Conservation (phyloP, 2,329 filamentous ascomycete genomes). For the Calonectria henricotiae region DNA sequence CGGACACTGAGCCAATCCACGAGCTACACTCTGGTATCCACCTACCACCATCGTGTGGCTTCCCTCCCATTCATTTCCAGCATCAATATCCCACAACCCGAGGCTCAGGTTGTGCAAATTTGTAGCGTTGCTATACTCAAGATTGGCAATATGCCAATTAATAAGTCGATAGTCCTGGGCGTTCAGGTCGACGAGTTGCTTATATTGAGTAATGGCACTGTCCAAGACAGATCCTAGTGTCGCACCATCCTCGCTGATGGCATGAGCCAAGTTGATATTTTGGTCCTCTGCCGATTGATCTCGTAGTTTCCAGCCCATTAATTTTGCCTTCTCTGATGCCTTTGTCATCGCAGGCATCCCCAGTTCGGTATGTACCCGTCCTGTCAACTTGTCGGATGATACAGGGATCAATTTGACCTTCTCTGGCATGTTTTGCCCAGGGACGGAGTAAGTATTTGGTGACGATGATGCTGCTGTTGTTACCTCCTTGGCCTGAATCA, state of each 20-base stretch:
- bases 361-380: conserved; percentile 80
- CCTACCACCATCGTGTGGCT: conserved; percentile 94
- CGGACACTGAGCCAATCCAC: conserved; percentile 86
- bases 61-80: conserved; percentile 97
- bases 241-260: conserved; percentile 76
- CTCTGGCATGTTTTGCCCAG: conserved; percentile 69
- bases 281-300: conserved; percentile 74
- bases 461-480: conserved; percentile 76
- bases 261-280: conserved; percentile 80
- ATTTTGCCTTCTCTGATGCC: conserved; percentile 82
- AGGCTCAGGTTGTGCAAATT: conserved; percentile 91
- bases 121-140: conserved; percentile 97
- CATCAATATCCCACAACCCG: conserved; percentile 95
- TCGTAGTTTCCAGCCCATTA: conserved; percentile 87
- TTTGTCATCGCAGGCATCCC: conserved; percentile 79
- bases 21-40: conserved; percentile 94
- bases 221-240: conserved; percentile 94
- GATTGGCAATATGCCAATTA: conserved; percentile 98
- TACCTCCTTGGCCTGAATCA: conserved; percentile 81
- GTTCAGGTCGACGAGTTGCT: conserved; percentile 84
- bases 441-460: conserved; percentile 69
- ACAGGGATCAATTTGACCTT: conserved; percentile 74
- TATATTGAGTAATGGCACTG: conserved; percentile 91
- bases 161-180: conserved; percentile 91
- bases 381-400: conserved; percentile 79